Evolutionary conservation across 352 stramenopile genomes (phyloP).

Genomic region (Phytophthora citricola): DNA sequence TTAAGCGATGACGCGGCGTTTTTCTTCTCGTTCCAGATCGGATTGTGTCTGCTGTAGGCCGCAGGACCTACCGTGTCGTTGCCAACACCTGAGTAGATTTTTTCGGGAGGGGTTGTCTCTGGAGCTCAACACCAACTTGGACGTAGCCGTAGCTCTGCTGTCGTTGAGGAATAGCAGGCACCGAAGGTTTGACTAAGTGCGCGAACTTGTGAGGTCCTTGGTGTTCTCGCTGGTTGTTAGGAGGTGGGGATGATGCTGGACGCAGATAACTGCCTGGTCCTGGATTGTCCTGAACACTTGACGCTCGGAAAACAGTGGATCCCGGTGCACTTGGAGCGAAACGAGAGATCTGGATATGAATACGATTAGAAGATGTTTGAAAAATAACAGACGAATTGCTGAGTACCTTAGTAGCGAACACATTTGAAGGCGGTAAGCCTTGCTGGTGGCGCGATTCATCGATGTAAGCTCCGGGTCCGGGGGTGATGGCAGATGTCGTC

Average conservation of each 20-base stretch:
- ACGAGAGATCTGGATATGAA: slow-evolving; percentile 55
- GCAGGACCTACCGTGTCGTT: slow-evolving; percentile 79
- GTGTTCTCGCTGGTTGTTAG: slow-evolving; percentile 38
- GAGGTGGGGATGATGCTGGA: slow-evolving; percentile 28
- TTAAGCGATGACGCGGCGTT: slow-evolving; percentile 70
- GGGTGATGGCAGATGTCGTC: slow-evolving; percentile 78
- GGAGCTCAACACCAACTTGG: slow-evolving; percentile 50
- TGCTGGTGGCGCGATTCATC: slow-evolving; percentile 20
- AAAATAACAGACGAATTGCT: not conserved
- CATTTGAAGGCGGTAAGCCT: slow-evolving; percentile 49
- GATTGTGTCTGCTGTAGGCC: slow-evolving; percentile 60
- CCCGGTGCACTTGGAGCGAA: slow-evolving; percentile 77
- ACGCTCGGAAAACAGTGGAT: slow-evolving; percentile 71
- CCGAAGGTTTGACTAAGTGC: slow-evolving; percentile 60
- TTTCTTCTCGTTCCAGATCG: slow-evolving; percentile 73
- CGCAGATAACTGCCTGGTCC: slow-evolving; percentile 62
- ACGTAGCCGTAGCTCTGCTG: slow-evolving; percentile 83
- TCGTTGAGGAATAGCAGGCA: slow-evolving; percentile 73
- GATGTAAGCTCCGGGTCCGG: slow-evolving; percentile 70
- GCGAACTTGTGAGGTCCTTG: slow-evolving; percentile 42
- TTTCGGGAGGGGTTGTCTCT: slow-evolving; percentile 49
- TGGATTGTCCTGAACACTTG: slow-evolving; percentile 78
- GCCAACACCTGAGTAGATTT: slow-evolving; percentile 73
- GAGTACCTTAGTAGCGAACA: slow-evolving; percentile 71
- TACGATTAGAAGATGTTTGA: not conserved